Base-by-base conservation (phyloP, 2,329 filamentous ascomycete species). In the Cordyceps javanica region DNA sequence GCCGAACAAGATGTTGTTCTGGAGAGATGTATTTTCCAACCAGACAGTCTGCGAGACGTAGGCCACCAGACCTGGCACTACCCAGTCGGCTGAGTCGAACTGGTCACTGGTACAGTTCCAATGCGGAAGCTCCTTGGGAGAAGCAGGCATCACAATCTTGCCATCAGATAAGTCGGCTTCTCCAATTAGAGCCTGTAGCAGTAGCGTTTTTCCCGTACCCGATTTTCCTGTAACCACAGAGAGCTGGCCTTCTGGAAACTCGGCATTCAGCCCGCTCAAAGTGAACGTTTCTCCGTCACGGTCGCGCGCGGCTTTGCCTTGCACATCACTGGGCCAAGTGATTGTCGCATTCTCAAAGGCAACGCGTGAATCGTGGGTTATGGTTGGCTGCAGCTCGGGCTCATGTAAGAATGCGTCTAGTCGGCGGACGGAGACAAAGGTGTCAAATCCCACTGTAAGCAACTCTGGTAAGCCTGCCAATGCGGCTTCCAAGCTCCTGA, bases 21-120 rank as follows among this genome's bases (percentile, higher is more conserved):
- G 84, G 60, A 94, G 85, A 7, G 84, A 88, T 0, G 87, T 87
- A 64, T 92, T 93, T 66, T 93, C 89, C 49, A 94, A 89, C 90
- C 89, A 94, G 0, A 89, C 89, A 5, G 89, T 90, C 67, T 92
- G 89, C 1, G 87, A 83, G 36, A 92, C 87, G 63, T 86, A 93
- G 0, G 89, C 89, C 48, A 91, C 80, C 1, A 86, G 81, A 2
- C 80, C 79, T 7, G 85, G 80, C 14, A 90, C 78, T 45, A 88
- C 83, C 89, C 88, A 91, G 62, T 70, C 75, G 46, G 67, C 74
- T 44, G 81, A 87, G 3, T 87, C 88, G 60, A 83, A 80, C 53
- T 73, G 68, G 62, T 90, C 86, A 60, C 80, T 78, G 38, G 86
- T 78, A 23, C 52, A 55, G 42, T 55, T 55, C 52, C 41, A 55